These are phyloP conservation scores for Didymella glomerata DNA, from an alignment of 2,329 filamentous ascomycete species.

Conservation along the genomic window DNA sequence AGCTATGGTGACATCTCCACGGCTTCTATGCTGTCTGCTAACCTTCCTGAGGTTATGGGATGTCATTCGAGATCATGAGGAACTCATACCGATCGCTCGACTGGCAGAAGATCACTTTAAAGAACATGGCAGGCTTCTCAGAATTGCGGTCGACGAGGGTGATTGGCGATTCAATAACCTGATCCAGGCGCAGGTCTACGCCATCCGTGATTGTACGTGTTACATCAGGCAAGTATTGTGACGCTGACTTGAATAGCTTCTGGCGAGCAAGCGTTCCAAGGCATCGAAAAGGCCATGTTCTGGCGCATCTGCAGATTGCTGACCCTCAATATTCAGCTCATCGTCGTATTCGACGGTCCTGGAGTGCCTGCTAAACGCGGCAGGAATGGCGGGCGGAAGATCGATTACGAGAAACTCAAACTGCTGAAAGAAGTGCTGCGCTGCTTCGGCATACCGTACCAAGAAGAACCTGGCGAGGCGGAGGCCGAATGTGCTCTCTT, in stretches of 20 bases:
- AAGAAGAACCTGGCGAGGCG: conserved; percentile 58
- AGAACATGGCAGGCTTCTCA: conserved; percentile 46
- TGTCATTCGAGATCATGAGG: conserved; percentile 45
- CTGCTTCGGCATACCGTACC: conserved; percentile 53
- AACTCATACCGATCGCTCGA: conserved; percentile 47
- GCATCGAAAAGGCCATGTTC: conserved; percentile 54
- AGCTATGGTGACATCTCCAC: background rate
- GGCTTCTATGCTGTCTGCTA: background rate
- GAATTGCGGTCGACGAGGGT: conserved; percentile 56
- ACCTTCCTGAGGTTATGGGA: conserved; percentile 47
- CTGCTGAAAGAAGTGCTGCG: conserved; percentile 51
- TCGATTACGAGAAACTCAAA: conserved; percentile 46
- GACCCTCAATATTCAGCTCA: conserved; percentile 59
- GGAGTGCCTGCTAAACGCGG: conserved; percentile 53
- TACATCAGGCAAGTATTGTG: background rate
- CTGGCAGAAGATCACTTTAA: conserved; percentile 51
- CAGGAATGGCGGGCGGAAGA: conserved; percentile 36
- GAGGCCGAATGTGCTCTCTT: conserved; percentile 60
- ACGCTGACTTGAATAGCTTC: conserved; percentile 30
- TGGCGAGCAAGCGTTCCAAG: conserved; percentile 48
- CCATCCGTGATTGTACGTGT: conserved; percentile 48
- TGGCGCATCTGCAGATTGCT: conserved; percentile 57
- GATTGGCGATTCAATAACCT: conserved; percentile 57
- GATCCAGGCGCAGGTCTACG: conserved; percentile 42
- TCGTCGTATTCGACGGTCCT: conserved; percentile 65